Percentiles rank a stretch among this genome's conserved stretches.
These are phyloP conservation scores for Entonaema liquescens DNA, from an alignment of 495 filamentous ascomycete species.

Conservation along the genomic window DNA sequence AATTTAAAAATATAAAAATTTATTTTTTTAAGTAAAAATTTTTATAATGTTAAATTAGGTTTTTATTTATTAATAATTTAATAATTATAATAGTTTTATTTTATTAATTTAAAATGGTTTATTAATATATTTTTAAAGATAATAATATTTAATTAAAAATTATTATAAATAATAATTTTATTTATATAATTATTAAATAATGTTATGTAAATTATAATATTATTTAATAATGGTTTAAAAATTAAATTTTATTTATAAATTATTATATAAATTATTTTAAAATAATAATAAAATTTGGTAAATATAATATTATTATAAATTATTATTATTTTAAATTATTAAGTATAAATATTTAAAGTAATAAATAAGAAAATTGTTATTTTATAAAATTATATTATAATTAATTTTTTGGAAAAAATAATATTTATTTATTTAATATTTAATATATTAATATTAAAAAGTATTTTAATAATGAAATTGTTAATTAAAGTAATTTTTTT, in stretches of 20 bases:
- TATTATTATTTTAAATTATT: background rate
- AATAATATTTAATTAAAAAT: background rate
- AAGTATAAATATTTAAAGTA: background rate
- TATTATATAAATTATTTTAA: background rate
- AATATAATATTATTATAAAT: slow-evolving; percentile 5
- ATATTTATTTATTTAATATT: slow-evolving; percentile 11
- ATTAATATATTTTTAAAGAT: background rate
- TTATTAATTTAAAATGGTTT: background rate
- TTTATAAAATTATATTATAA: slow-evolving; percentile 7
- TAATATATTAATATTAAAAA: background rate
- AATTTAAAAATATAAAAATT: background rate
- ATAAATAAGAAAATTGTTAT: background rate
- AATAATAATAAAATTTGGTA: background rate
- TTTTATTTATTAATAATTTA: background rate
- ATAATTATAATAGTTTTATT: background rate
- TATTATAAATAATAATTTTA: slow-evolving; percentile 2
- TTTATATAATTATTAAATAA: slow-evolving; percentile 2
- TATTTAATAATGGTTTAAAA: background rate
- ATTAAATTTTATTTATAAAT: background rate
- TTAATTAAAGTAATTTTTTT: background rate
- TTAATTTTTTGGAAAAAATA: background rate
- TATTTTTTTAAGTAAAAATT: background rate
- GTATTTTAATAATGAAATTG: background rate
- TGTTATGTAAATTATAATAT: background rate
- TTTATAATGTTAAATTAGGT: background rate